Conservation (phyloP, 495 filamentous ascomycete species). For the Penicillium chermesinum region DNA sequence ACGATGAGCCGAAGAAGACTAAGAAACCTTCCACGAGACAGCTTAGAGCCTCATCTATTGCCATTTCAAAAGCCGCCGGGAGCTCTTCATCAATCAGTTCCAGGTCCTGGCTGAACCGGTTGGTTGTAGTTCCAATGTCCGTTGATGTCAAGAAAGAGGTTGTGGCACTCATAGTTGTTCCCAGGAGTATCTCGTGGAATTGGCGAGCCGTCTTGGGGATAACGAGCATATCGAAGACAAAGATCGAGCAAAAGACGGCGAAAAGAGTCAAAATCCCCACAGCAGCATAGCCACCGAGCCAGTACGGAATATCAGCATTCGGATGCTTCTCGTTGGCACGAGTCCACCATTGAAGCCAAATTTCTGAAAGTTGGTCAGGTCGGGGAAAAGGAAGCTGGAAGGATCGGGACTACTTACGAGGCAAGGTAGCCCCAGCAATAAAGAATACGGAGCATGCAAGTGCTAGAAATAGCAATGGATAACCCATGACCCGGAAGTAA, state of each 20-base stretch:
- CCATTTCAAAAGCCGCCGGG: constrained; percentile 11
- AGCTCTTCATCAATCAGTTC: constrained; percentile 49
- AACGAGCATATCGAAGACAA: constrained; percentile 15
- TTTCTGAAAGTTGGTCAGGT: constrained; percentile 7
- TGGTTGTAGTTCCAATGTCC: constrained; percentile 19
- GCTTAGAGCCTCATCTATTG: constrained; percentile 8
- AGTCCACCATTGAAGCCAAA: constrained; percentile 36
- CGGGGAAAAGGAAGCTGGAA: background rate
- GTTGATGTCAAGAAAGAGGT: constrained; percentile 21
- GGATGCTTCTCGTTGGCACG: constrained; percentile 15
- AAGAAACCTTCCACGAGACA: constrained; percentile 15
- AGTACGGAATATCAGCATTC: constrained; percentile 29
- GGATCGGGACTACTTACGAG: constrained; percentile 12
- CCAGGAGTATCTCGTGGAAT: constrained; percentile 18
- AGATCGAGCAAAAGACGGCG: constrained; percentile 6
- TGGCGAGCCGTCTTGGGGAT: constrained; percentile 14
- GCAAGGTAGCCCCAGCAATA: constrained; percentile 12
- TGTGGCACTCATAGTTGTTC: constrained; percentile 20
- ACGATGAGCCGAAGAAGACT: constrained; percentile 20
- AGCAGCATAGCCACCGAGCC: constrained; percentile 19
- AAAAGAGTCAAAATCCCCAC: constrained; percentile 14
- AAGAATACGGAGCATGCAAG: constrained; percentile 24
- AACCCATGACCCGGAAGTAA: constrained; percentile 26
- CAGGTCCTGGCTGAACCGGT: constrained; percentile 32
- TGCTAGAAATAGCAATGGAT: constrained; percentile 23